Evolutionary conservation across 257 asterid species (phyloP).

Genomic region (Solanum pimpinellifolium): DNA sequence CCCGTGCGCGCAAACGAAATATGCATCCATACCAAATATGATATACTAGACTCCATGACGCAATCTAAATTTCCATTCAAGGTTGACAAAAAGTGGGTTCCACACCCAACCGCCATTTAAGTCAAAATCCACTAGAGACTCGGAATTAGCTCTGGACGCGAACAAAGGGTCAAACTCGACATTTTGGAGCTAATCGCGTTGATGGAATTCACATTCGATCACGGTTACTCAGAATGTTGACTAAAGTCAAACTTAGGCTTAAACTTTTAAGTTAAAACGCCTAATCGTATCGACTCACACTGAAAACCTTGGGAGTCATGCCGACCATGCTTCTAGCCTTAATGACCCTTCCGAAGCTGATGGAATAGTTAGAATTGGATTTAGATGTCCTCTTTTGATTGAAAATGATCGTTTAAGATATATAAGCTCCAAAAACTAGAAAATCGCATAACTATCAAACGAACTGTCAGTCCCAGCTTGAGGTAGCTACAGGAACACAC

Average conservation of each 20-base stretch:
- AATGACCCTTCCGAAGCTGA: neutral
- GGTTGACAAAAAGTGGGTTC: neutral
- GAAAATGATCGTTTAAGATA: too few species aligned
- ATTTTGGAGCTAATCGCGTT: neutral
- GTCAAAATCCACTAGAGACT: neutral
- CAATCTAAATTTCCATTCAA: too few species aligned
- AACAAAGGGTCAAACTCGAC: neutral
- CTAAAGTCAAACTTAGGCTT: neutral
- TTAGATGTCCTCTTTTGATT: too few species aligned
- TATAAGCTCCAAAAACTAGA: too few species aligned
- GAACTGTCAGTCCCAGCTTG: neutral
- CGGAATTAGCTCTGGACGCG: too few species aligned
- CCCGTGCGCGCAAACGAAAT: neutral
- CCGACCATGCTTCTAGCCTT: neutral
- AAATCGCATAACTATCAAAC: too few species aligned
- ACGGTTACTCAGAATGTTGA: neutral
- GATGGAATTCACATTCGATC: rapidly evolving
- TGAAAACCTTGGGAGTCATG: neutral
- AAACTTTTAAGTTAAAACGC: neutral
- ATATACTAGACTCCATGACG: neutral
- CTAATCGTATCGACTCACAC: neutral
- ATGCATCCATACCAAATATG: neutral
- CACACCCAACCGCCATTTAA: neutral
- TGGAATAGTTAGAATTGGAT: too few species aligned
- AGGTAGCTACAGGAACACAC: too few species aligned